Percentiles rank a stretch among this genome's conserved stretches.
Conservation (phyloP, 2,329 filamentous ascomycete species). For the Ilyonectria robusta region DNA sequence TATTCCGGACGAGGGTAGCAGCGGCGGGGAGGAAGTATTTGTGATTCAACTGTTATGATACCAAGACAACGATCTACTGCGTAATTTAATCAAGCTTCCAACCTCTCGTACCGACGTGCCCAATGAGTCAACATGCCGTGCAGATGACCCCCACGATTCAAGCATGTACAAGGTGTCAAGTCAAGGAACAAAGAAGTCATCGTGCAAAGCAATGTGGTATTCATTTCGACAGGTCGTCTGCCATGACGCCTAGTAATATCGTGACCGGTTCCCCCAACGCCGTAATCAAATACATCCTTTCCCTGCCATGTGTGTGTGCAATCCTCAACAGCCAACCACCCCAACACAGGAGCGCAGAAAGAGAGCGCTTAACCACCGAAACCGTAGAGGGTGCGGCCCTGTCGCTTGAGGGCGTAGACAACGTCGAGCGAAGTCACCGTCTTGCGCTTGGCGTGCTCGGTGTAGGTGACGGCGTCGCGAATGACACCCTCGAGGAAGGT, state of each 20-base stretch:
- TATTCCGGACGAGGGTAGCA: conserved; percentile 86
- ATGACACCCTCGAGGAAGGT: conserved; percentile 84
- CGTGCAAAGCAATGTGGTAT: conserved; percentile 47
- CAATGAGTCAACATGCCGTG: background rate
- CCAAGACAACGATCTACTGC: conserved; percentile 35
- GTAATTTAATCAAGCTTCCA: conserved; percentile 9
- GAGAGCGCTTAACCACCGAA: conserved; percentile 81
- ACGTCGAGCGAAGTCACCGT: conserved; percentile 80
- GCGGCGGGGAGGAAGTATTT: conserved; percentile 95
- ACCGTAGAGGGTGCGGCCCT: conserved; percentile 86
- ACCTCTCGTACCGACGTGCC: background rate
- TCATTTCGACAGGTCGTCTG: conserved; percentile 52
- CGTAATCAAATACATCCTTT: conserved; percentile 47
- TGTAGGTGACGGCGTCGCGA: conserved; percentile 83
- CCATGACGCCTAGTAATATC: conserved; percentile 53
- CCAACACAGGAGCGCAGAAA: conserved; percentile 23
- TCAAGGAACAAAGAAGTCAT: conserved; percentile 27
- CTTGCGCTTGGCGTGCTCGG: conserved; percentile 86
- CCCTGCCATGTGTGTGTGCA: conserved; percentile 36
- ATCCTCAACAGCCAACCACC: conserved; percentile 33
- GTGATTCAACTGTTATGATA: conserved; percentile 58
- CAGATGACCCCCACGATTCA: background rate
- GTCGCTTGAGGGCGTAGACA: conserved; percentile 78
- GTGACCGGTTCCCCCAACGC: conserved; percentile 52
- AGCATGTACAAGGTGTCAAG: background rate